Percentiles rank a stretch among this genome's conserved stretches.
Evolutionary conservation across 495 filamentous ascomycete genomes (phyloP).

Genomic region (Thermothielavioides terrestris): DNA sequence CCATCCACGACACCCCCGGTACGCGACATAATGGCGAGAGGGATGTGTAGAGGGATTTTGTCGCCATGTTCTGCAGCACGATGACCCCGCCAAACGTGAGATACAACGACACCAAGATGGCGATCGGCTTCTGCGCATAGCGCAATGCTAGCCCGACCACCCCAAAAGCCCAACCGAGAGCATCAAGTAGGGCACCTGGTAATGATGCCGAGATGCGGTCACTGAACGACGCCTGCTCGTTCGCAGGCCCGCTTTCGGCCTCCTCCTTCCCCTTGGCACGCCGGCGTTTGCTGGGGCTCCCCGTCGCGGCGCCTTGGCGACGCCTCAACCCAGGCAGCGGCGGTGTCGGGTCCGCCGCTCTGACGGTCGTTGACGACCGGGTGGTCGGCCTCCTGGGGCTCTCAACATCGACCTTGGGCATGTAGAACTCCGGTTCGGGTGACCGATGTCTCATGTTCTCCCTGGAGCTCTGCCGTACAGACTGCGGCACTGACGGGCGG

Average conservation of each 20-base stretch:
- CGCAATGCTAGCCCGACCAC: constrained; percentile 43
- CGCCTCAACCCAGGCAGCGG: constrained; percentile 17
- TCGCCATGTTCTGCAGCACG: constrained; percentile 44
- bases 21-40: constrained; percentile 58
- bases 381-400: constrained; percentile 19
- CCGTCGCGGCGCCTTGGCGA: constrained; percentile 11
- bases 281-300: constrained; percentile 3
- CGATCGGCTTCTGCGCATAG: constrained; percentile 46
- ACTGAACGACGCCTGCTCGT: background rate
- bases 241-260: background rate
- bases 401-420: constrained; percentile 33
- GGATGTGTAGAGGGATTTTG: constrained; percentile 37
- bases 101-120: constrained; percentile 46
- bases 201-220: constrained; percentile 17
- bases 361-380: constrained; percentile 19
- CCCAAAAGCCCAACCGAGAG: constrained; percentile 37
- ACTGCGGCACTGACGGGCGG: constrained; percentile 32
- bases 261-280: constrained; percentile 2
- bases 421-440: constrained; percentile 33
- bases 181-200: constrained; percentile 23
- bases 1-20: constrained; percentile 49
- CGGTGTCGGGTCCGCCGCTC: constrained; percentile 9
- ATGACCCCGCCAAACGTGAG: constrained; percentile 40
- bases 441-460: constrained; percentile 26
- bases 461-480: constrained; percentile 28